Base-by-base conservation (phyloP, 495 filamentous ascomycete genomes). In the Daldinia vernicosa region DNA sequence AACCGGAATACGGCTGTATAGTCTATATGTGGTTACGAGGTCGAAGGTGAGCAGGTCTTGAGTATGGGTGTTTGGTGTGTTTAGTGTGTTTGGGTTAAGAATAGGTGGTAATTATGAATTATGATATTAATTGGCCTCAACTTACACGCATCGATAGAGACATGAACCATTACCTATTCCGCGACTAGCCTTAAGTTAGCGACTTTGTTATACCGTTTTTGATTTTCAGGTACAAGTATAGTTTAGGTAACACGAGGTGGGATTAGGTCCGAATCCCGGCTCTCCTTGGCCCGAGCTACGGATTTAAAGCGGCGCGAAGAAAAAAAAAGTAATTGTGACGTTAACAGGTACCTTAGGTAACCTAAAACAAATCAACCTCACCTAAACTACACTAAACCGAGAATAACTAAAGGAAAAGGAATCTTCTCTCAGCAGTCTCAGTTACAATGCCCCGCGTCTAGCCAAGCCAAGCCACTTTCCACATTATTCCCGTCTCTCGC, bases 391-490 rank as follows among this genome's bases (percentile, higher is more conserved):
- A 11, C 33, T 14, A 22, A 9, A 22, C 22, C 40, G n/a, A n/a
- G n/a, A n/a, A n/a, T n/a, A n/a, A n/a, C n/a, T n/a, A n/a, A 37
- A 12, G 14, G 35, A 9, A 17, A 9, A 2, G 40, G 40, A 32
- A 27, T 32, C 1, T 55, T 28, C 32, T 53, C 28, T 27, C 28
- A 15, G 22, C 28, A 15, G 22, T 40, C 35, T 19, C 37, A 28
- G 4, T 24, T 6, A 47, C 37, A 15, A 54, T 67, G 64, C 64
- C 64, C 64, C 64, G 64, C 64, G 64, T 60, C 64, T 60, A 60
- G 43, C 55, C 43, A 66, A 50, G 43, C 50, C 66, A 65, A 66
- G 63, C 63, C 63, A 59, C 63, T 58, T 57, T 57, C 53, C 28
- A 51, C 35, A 58, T 66, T 35, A 22, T 50, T 51, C 26, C 40